Evolutionary conservation across 192 early-diverging fungal species (phyloP).

Genomic region (Backusella psychrophila): DNA sequence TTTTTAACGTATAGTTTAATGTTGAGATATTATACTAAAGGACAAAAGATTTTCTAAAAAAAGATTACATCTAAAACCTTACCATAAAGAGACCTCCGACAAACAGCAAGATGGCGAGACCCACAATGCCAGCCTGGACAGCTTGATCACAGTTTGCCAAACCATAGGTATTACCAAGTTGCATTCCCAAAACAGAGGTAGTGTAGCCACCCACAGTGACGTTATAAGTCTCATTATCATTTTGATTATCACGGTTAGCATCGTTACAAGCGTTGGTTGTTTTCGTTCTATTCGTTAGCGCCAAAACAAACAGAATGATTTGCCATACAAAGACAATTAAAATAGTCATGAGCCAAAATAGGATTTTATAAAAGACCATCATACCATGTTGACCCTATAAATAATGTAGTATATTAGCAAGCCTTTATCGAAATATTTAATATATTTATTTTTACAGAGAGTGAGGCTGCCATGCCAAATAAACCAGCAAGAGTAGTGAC

Average conservation of each 20-base stretch:
- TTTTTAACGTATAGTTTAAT: not conserved
- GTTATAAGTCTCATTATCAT: not conserved
- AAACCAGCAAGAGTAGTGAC: slow-evolving; percentile 5
- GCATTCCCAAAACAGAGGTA: slow-evolving; percentile 15
- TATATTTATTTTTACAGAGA: not conserved
- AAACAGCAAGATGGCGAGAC: slow-evolving; percentile 24
- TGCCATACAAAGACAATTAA: slow-evolving; percentile 24
- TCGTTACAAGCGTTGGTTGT: not conserved
- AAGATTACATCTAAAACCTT: not conserved
- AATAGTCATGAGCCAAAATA: slow-evolving; percentile 24
- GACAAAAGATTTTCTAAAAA: not conserved
- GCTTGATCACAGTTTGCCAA: slow-evolving; percentile 28
- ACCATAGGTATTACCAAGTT: slow-evolving; percentile 23
- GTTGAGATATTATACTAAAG: not conserved
- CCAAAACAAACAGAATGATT: slow-evolving; percentile 20
- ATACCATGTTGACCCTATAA: slow-evolving; percentile 26
- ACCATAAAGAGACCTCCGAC: slow-evolving; percentile 25
- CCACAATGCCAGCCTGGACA: slow-evolving; percentile 26
- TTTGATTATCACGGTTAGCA: not conserved
- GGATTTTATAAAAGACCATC: slow-evolving; percentile 21
- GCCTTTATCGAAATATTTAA: not conserved
- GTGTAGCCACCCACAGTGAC: slow-evolving; percentile 3
- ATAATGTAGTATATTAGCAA: not conserved
- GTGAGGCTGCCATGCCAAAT: slow-evolving; percentile 6
- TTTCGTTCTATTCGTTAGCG: slow-evolving; percentile 17